phyloP scores from a whole-genome alignment of 2,329 filamentous ascomycete species.

The Arthrobotrys iridis region DNA sequence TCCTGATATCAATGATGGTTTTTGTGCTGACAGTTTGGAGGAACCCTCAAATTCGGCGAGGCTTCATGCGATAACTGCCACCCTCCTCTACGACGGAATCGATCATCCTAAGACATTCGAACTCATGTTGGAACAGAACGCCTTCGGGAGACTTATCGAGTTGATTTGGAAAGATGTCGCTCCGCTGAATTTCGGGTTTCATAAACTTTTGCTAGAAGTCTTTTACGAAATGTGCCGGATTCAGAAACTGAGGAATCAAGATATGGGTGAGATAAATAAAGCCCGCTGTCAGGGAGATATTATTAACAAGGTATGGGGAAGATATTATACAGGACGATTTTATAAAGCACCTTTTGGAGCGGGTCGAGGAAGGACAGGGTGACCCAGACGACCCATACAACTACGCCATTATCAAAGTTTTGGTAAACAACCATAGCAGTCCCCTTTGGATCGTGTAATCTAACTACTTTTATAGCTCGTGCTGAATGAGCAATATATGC shows the following conservation, averaged over 20 bases:
- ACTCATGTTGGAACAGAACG: constrained; percentile 85
- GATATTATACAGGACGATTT: constrained; percentile 75
- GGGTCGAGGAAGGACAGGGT: constrained; percentile 87
- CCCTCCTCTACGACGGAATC: constrained; percentile 87
- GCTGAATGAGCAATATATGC: constrained; percentile 98
- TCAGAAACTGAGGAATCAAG: constrained; percentile 78
- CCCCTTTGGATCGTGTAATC: constrained; percentile 7
- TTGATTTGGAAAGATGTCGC: constrained; percentile 72
- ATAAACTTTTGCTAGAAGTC: constrained; percentile 83
- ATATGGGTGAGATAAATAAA: constrained; percentile 72
- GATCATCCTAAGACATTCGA: constrained; percentile 80
- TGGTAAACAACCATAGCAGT: constrained; percentile 69
- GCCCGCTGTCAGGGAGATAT: not conserved
- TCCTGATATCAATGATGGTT: not conserved
- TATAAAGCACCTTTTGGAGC: constrained; percentile 80
- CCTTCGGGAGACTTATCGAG: constrained; percentile 83
- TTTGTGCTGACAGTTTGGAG: constrained; percentile 13
- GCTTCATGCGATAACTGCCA: constrained; percentile 83
- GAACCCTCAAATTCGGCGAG: constrained; percentile 68
- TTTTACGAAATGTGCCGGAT: constrained; percentile 97
- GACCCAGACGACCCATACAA: constrained; percentile 86
- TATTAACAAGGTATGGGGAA: constrained; percentile 9
- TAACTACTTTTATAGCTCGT: constrained; percentile 72
- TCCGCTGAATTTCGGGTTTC: constrained; percentile 75
- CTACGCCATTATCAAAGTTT: constrained; percentile 89